Percentiles rank a stretch among this genome's conserved stretches.
These are phyloP conservation scores for Magnaporthiopsis rhizophila DNA, from an alignment of 2,329 filamentous ascomycete genomes.

Conservation along the genomic window DNA sequence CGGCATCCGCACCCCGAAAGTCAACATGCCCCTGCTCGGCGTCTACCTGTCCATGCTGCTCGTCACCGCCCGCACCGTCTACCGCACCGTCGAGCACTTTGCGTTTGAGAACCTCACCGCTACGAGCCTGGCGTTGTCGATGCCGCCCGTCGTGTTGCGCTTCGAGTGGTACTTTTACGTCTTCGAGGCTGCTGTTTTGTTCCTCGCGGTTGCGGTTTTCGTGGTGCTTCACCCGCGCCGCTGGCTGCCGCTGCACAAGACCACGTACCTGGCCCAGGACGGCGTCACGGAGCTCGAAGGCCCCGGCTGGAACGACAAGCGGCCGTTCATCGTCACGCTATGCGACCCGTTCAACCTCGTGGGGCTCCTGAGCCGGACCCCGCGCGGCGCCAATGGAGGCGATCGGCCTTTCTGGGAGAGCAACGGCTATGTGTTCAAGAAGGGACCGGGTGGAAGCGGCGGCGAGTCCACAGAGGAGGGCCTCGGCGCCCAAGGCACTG, in stretches of 20 bases:
- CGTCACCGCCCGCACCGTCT: slow-evolving; percentile 41
- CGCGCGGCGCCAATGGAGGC: slow-evolving; percentile 7
- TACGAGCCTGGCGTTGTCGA: slow-evolving; percentile 13
- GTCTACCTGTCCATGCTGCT: slow-evolving; percentile 35
- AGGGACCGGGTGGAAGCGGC: background rate
- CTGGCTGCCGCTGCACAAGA: slow-evolving; percentile 27
- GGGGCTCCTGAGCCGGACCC: background rate
- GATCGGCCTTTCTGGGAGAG: slow-evolving; percentile 13
- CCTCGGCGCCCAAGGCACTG: too few relatives aligned
- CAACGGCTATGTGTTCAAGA: background rate
- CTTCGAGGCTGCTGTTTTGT: slow-evolving; percentile 33
- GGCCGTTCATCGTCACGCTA: slow-evolving; percentile 15
- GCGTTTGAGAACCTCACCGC: slow-evolving; percentile 24
- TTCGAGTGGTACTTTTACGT: slow-evolving; percentile 39
- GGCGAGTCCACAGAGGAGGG: background rate
- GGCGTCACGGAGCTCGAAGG: slow-evolving; percentile 26
- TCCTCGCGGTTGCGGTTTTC: slow-evolving; percentile 29
- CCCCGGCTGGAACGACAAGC: slow-evolving; percentile 21
- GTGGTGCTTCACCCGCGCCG: slow-evolving; percentile 30
- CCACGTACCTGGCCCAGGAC: slow-evolving; percentile 29
- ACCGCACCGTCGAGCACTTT: slow-evolving; percentile 40
- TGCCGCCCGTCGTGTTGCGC: slow-evolving; percentile 28
- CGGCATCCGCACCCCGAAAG: slow-evolving; percentile 11
- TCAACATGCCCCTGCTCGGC: slow-evolving; percentile 22
- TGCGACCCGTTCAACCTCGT: slow-evolving; percentile 16